Percentiles rank a stretch among this genome's conserved stretches.
phyloP scores from a whole-genome alignment of 1,284 basidiomycete species.

The Leccinum brunneo-olivaceum region DNA sequence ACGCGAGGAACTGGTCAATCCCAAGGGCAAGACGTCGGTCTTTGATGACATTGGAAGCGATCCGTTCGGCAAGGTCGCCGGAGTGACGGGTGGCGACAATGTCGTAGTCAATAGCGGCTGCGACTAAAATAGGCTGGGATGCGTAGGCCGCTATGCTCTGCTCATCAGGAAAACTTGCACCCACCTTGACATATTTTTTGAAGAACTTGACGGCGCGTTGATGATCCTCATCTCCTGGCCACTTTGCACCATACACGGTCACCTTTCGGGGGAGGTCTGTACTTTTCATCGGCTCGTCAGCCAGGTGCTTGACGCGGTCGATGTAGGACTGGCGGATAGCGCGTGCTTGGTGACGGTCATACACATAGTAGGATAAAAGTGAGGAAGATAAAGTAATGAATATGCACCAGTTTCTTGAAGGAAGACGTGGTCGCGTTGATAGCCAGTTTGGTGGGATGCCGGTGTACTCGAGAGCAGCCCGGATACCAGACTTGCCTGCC shows the following conservation, averaged over 20 bases:
- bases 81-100: conserved; percentile 77
- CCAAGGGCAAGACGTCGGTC: conserved; percentile 58
- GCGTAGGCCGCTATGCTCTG: conserved; percentile 6
- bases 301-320: conserved; percentile 72
- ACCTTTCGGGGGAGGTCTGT: conserved; percentile 76
- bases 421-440: conserved; percentile 70
- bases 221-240: conserved; percentile 93
- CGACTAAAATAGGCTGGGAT: conserved; percentile 82
- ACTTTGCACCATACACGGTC: conserved; percentile 81
- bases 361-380: conserved; percentile 69
- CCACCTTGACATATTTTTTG: conserved; percentile 93
- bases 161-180: conserved; percentile 10
- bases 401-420: conserved; percentile 91
- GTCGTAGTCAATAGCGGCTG: conserved; percentile 90
- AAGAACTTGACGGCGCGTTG: conserved; percentile 84
- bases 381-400: conserved; percentile 76
- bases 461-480: conserved; percentile 52
- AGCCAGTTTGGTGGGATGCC: conserved; percentile 71
- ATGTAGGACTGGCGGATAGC: conserved; percentile 74
- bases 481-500: conserved; percentile 38
- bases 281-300: conserved; percentile 61
- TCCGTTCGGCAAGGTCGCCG: conserved; percentile 74
- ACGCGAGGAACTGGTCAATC: conserved; percentile 47
- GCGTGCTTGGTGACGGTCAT: conserved; percentile 79
- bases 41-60: conserved; percentile 67